phyloP scores from a whole-genome alignment of 2,329 filamentous ascomycete species.

The Colletotrichum echinochloae region DNA sequence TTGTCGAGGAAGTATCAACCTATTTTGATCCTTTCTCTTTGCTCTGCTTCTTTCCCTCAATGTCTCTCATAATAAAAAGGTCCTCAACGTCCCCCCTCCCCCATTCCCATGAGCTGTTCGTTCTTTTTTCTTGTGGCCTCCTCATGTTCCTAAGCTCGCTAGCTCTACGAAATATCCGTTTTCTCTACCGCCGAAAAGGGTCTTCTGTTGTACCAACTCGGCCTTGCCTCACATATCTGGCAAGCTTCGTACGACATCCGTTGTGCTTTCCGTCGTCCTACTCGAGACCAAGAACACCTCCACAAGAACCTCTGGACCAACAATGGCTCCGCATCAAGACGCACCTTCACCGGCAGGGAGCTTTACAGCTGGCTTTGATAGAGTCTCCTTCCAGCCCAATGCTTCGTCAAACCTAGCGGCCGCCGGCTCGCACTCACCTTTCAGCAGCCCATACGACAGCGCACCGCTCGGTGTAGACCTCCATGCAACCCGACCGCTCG shows the following conservation, averaged over 20 bases:
- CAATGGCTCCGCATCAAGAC: slow-evolving; percentile 62
- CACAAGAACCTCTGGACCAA: neutral
- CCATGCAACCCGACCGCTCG: slow-evolving; percentile 53
- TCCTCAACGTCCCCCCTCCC: neutral
- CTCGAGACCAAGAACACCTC: neutral
- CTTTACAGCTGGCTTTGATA: slow-evolving; percentile 57
- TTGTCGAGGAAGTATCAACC: neutral
- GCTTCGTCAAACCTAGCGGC: slow-evolving; percentile 47
- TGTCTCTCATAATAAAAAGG: slow-evolving; percentile 23
- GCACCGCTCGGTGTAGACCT: slow-evolving; percentile 50
- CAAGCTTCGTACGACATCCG: neutral
- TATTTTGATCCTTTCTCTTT: neutral
- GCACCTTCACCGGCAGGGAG: slow-evolving; percentile 59
- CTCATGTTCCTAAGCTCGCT: no score
- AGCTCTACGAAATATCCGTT: neutral
- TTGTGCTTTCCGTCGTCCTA: slow-evolving; percentile 24
- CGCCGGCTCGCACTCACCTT: slow-evolving; percentile 50
- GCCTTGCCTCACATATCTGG: neutral
- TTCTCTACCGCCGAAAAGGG: neutral
- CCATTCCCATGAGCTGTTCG: neutral
- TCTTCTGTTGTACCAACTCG: slow-evolving; percentile 2
- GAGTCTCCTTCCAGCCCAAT: slow-evolving; percentile 49
- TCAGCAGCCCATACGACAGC: slow-evolving; percentile 58
- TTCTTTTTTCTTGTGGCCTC: neutral
- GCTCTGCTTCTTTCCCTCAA: neutral